Evolutionary conservation across 441 rosid genomes (phyloP), one percentile per base, ranked within the genome.

Genomic region (Populus trichocarpa): DNA sequence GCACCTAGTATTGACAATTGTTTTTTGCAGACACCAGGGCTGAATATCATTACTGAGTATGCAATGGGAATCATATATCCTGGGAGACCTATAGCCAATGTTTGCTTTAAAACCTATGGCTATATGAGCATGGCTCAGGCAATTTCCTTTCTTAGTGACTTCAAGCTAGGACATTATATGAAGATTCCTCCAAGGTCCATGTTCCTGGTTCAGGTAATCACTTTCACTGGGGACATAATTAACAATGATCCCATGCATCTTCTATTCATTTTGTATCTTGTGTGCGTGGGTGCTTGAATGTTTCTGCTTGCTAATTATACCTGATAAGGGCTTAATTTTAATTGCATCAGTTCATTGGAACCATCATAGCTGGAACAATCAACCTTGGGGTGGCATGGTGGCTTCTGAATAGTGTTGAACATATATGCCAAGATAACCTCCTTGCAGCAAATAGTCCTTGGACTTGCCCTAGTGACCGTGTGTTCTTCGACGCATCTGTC

Each of bases 401-500:
- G 87, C 82, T 90, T 77, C 86, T 90, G 66, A 83, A 70, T 8
- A 82, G 88, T 2, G 79, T 93, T 18, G 83, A 86, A n/a, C 81
- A 90, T 88, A 90, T 93, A 20, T 95, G 97, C 82, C 87, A 95
- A 5, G 87, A 85, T 26, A 69, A 87, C 22, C 79, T 87, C 1
- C 97, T 91, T 18, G 93, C 97, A 1, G 75, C 84, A 1, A 86
- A 87, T 83, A 91, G 97, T 83, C 93, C 97, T 10, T 93, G 99
- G 97, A 89, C 96, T 28, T 93, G 97, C 74, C 99, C 97, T 0
- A 32, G 84, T 1, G 94, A 91, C 78, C 83, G 89, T 10, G 97
- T 92, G 8, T 90, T 91, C 93, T 95, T 84, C 64, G 99, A 92
- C 78, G 96, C 97, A 57, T 93, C 97, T 3, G 94, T 93, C 32